Conservation (phyloP, 176 grass and related monocot species). For the Rhynchospora tenuis region DNA sequence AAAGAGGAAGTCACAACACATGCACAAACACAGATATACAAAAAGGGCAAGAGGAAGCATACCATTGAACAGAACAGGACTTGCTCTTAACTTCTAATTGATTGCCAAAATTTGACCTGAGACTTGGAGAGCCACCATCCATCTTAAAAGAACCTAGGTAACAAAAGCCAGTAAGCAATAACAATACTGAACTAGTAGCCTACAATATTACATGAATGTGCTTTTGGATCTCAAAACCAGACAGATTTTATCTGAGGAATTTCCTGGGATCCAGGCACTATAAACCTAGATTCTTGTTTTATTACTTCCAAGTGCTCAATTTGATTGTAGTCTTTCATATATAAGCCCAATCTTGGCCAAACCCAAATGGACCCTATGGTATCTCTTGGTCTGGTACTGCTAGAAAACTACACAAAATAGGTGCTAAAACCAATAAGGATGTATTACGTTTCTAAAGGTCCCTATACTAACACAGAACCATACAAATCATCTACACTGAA, state of each 20-base stretch:
- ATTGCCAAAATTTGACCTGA: neutral
- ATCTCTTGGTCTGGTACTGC: too few species aligned
- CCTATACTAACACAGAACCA: neutral
- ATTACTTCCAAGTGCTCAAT: neutral
- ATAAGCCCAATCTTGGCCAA: neutral
- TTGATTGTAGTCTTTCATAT: neutral
- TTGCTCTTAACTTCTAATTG: neutral
- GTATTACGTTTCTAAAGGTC: too few species aligned
- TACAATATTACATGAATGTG: neutral
- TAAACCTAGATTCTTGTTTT: neutral
- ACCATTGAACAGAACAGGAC: neutral
- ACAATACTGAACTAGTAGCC: too few species aligned
- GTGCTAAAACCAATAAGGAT: too few species aligned
- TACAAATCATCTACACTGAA: neutral
- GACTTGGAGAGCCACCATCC: neutral
- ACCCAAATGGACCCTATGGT: neutral
- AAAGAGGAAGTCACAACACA: neutral
- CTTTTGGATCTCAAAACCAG: neutral
- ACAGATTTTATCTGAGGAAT: neutral
- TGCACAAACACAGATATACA: neutral
- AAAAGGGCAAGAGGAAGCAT: neutral
- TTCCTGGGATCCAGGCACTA: neutral
- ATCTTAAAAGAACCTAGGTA: neutral
- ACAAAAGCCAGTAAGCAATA: neutral
- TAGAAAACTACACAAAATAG: too few species aligned